Base-by-base conservation (phyloP, 2,329 filamentous ascomycete genomes). In the Pseudogymnoascus sp. region DNA sequence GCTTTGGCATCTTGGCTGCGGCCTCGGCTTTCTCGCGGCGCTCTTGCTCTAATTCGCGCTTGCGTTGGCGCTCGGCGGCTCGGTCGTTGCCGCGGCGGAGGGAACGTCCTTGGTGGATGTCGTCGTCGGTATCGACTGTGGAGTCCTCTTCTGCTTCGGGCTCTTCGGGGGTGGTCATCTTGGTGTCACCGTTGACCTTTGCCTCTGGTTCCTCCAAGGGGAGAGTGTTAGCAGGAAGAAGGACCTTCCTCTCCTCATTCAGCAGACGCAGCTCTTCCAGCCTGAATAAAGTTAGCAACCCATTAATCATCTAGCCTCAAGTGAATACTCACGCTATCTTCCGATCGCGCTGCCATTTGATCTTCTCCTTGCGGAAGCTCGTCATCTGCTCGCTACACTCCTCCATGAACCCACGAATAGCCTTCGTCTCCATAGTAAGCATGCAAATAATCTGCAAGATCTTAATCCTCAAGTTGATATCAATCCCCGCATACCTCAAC, bases 311-410 rank as follows among this genome's bases (percentile, higher is more conserved):
- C 6, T n/a, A 21, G 39, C 16, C 7, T 4, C 6, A 29, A 11
- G 23, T 37, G 5, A 42, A 21, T 23, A 81, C 84, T 75, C 78
- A 87, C 83, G 80, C 78, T 74, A 83, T 81, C 69, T 87, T 87
- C 67, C 89, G 86, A 69, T 89, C 85, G 68, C 92, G 85, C 76
- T 97, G 93, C 76, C 86, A 89, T 68, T 96, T 91, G 66, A 97
- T 96, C 78, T 96, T 97, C 73, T 96, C 90, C 75, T 99, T 99
- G 60, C 95, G 87, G 72, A 96, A 91, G 63, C 87, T 86, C 1
- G 95, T 99, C 93, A 97, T 97, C 62, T 91, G 90, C 72, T 93
- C 90, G 67, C 89, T 91, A 76, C 93, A 96, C 67, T 93, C 88
- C 69, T 96, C 91, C 80, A 99, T 89, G 73, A 96, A 96, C 14